Evolutionary conservation across 2,329 filamentous ascomycete genomes (phyloP), one percentile per base, ranked within the genome.

Genomic region (Monosporascus sp.): DNA sequence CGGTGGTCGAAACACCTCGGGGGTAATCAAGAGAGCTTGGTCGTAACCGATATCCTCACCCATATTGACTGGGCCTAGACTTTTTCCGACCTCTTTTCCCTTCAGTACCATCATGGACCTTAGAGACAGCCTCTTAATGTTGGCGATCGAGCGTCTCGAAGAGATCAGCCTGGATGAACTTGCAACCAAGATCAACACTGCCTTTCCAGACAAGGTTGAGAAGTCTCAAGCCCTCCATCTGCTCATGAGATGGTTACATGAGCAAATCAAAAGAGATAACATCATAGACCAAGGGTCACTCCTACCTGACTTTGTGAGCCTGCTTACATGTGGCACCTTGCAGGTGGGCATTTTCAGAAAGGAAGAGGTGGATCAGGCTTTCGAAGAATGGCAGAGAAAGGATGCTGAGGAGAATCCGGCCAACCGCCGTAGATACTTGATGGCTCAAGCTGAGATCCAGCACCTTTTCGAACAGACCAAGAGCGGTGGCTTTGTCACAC

Each of bases 161-260:
- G 37, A 52, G 9, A 43, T 60, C 37, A 51, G 55, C 8, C 43
- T 61, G 15, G 35, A 49, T 25, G 55, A 59, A 3, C 54, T 66
- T 31, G 49, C 59, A 38, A 27, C 20, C 37, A 58, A 39, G 39
- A 48, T 64, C 18, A 20, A 55, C 15, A 38, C 53, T 17, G 24
- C 31, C 5, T 20, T 48, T 17, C 27, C 43, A 24, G 20, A 47
- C 9, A 38, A 51, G 15, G 6, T 55, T 22, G 31, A 55, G 22
- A 58, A 51, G 38, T 17, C 54, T 20, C 50, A 52, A 8, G 35
- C 60, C 6, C 58, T 65, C 18, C 46, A 53, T 9, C 50, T 48
- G 17, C 49, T 63, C 11, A 60, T 67, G 58, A 52, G 22, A 35
- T 68, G 65, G 65, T 53, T 68, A 2, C 58, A 60, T 37, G 59